Evolutionary conservation across 345 rosid genomes (phyloP).

Genomic region (Hypericum androsaemum): DNA sequence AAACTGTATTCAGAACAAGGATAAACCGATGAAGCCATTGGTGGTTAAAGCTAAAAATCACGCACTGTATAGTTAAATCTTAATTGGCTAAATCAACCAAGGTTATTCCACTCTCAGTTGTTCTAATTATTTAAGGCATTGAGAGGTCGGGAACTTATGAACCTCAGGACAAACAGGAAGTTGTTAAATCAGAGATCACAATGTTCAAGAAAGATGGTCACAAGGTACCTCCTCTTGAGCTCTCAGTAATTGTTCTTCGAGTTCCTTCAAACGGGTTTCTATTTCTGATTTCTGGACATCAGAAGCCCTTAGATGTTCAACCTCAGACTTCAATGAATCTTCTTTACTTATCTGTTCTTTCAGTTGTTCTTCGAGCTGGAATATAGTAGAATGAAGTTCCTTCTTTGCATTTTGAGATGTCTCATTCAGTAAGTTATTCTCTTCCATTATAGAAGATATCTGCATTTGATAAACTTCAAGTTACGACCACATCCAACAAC

Average conservation of each 20-base stretch:
- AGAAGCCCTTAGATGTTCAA: constrained; percentile 37
- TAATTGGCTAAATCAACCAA: no score
- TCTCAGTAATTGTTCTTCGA: constrained; percentile 37
- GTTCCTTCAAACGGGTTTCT: constrained; percentile 51
- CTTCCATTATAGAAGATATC: constrained; percentile 67
- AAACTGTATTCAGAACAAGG: no score
- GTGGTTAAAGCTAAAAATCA: no score
- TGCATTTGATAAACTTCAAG: constrained; percentile 16
- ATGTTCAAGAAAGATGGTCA: no score
- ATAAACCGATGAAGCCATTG: no score
- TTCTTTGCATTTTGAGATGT: constrained; percentile 45
- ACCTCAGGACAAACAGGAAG: no score
- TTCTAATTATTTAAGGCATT: no score
- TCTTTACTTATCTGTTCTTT: constrained; percentile 38
- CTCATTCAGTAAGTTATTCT: constrained; percentile 58
- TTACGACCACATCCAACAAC: constrained; percentile 3
- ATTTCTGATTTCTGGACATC: constrained; percentile 36
- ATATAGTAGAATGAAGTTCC: constrained; percentile 55
- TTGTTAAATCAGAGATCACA: no score
- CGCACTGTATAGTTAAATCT: no score
- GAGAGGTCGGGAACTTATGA: no score
- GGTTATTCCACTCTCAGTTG: no score
- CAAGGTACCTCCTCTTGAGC: constrained; percentile 12
- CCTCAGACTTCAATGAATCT: constrained; percentile 34
- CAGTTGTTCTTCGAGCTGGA: constrained; percentile 52